Base-by-base conservation (phyloP, 73 alveolate species). In the Breviolum minutum region DNA sequence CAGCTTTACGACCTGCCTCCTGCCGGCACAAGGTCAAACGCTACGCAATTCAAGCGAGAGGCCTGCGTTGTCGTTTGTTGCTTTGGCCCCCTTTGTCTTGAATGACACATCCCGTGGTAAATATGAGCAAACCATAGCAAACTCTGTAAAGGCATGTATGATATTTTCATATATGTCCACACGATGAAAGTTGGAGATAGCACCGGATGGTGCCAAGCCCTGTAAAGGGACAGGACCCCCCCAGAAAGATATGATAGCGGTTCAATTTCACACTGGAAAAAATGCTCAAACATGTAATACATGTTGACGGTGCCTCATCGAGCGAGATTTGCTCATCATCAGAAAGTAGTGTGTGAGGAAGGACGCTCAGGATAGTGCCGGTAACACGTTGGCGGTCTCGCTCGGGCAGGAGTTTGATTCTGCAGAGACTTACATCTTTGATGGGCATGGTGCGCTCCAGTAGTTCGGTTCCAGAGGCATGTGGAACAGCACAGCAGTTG, bases 401-500 rank as follows among this genome's bases (percentile, higher is more conserved):
- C 27, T 22, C 85, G 85, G 85, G 64, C 87, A 90, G 96, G 96
- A 90, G 96, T 90, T 90, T 61, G 87, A 70, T 30, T 69, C 87
- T 62, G 96, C 96, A 29, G 96, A 90, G 96, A 90, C 96, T 16
- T 90, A 90, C 77, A 90, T 90, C 88, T 90, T 90, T 90, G 96
- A 90, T 26, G 96, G 96, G 30, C 96, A 90, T 26, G 96, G 96
- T 54, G 88, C 88, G 70, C 68, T 8, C 62, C 19, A 22, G 5
- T 26, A 63, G 24, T 11, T 1, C 1, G 86, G 2, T 68, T n/a
- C 63, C 22, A 77, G 86, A 40, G 54, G 54, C 54, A 40, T 40
- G 3, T 40, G 54, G 54, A 40, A 40, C 54, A 40, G 5, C 8
- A 17, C 8, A 22, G 77, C 24, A 68, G 77, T 17, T 22, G 17